Percentiles rank a stretch among this genome's conserved stretches.
Conservation (phyloP, 1,284 basidiomycete genomes). For the Puccinia brachypodii region DNA sequence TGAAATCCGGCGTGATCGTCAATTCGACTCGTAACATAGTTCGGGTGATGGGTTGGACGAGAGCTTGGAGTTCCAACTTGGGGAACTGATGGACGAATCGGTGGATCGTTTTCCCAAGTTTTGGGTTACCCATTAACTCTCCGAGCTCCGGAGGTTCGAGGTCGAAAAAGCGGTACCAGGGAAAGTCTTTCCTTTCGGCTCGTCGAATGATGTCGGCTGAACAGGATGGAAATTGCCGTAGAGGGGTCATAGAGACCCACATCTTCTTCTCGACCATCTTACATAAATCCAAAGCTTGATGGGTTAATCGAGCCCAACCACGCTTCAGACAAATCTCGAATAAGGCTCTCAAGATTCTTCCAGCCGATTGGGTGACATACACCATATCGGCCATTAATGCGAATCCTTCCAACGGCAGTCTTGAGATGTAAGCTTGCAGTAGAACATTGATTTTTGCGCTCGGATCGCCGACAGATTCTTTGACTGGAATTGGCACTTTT, state of each 20-base stretch:
- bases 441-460: slow-evolving; percentile 97
- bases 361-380: slow-evolving; percentile 60
- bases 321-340: slow-evolving; percentile 98
- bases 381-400: slow-evolving; percentile 99
- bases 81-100: slow-evolving; percentile 97
- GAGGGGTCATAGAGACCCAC: slow-evolving; percentile 97
- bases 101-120: slow-evolving; percentile 77
- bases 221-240: slow-evolving; percentile 84
- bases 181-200: slow-evolving; percentile 97
- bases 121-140: slow-evolving; percentile 86
- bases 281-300: slow-evolving; percentile 86
- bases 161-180: slow-evolving; percentile 95
- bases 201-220: slow-evolving; percentile 82
- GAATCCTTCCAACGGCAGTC: slow-evolving; percentile 92
- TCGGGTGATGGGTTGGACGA: slow-evolving; percentile 89
- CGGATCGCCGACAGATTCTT: slow-evolving; percentile 93
- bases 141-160: slow-evolving; percentile 78
- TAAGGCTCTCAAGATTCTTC: slow-evolving; percentile 85
- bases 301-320: slow-evolving; percentile 93
- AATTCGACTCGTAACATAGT: slow-evolving; percentile 83
- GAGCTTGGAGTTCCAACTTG: slow-evolving; percentile 86
- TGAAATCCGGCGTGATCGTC: slow-evolving; percentile 91
- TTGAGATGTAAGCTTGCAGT: slow-evolving; percentile 90
- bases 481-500: slow-evolving; percentile 94
- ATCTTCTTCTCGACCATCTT: slow-evolving; percentile 77